Evolutionary conservation across 2,329 filamentous ascomycete species (phyloP).

Genomic region (Phyllosticta ampelicida): DNA sequence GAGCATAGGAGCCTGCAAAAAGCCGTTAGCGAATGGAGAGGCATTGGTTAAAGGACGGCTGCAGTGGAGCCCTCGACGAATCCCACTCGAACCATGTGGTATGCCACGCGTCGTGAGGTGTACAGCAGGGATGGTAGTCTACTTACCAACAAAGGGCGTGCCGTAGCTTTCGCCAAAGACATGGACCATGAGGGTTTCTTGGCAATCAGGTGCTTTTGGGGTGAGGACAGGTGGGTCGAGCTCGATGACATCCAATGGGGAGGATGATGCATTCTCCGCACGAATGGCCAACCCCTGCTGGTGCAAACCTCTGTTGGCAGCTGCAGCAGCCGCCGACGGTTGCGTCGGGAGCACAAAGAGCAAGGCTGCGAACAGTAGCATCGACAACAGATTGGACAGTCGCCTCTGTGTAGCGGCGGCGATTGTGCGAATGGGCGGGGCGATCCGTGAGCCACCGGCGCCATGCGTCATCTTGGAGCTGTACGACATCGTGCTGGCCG

Average conservation of each 20-base stretch:
- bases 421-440: neutral
- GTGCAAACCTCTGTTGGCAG: slow-evolving; percentile 1
- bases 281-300: slow-evolving; percentile 1
- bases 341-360: neutral
- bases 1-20: slow-evolving; percentile 48
- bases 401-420: neutral
- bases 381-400: neutral
- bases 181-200: slow-evolving; percentile 56
- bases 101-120: neutral
- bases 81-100: neutral
- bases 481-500: neutral
- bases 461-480: neutral
- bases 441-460: neutral
- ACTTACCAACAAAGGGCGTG: slow-evolving; percentile 55
- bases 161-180: slow-evolving; percentile 64
- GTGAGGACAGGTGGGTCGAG: slow-evolving; percentile 55
- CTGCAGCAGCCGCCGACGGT: neutral
- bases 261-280: slow-evolving; percentile 2
- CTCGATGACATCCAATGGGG: slow-evolving; percentile 53
- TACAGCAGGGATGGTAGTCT: slow-evolving; percentile 14
- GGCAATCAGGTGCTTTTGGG: slow-evolving; percentile 34
- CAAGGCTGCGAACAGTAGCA: neutral
- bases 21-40: slow-evolving; percentile 7
- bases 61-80: neutral
- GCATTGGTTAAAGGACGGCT: slow-evolving; percentile 1